These are phyloP conservation scores for Arthrobotrys entomopaga DNA, from an alignment of 2,329 filamentous ascomycete species.

Conservation along the genomic window DNA sequence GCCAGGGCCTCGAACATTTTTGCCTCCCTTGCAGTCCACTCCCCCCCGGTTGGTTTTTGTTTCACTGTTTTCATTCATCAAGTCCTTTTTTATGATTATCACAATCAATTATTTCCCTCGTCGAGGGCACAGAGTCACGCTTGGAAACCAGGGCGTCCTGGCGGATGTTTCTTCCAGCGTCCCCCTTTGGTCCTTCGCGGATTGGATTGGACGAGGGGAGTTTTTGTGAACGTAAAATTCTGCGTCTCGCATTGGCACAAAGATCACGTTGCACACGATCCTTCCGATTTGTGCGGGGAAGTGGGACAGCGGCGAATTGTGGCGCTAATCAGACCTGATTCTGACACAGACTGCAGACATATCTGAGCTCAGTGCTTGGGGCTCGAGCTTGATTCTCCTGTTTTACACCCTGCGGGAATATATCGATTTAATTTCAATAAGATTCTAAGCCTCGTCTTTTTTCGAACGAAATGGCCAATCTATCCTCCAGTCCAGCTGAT, in stretches of 20 bases:
- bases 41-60: constrained; percentile 17
- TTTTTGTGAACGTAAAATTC: too few relatives aligned
- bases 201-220: constrained; percentile 17
- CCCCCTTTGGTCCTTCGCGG: constrained; percentile 9
- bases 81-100: not conserved
- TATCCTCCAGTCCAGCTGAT: constrained; percentile 44
- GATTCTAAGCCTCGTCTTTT: not conserved
- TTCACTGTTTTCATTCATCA: constrained; percentile 18
- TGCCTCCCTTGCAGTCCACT: constrained; percentile 42
- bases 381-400: not conserved
- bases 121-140: not conserved
- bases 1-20: constrained; percentile 17
- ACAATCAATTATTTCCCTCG: not conserved
- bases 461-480: constrained; percentile 41
- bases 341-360: constrained; percentile 37
- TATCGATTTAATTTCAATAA: constrained; percentile 6
- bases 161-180: not conserved
- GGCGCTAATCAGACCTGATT: constrained; percentile 36
- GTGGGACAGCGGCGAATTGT: constrained; percentile 31
- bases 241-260: constrained; percentile 23
- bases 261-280: constrained; percentile 53
- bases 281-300: constrained; percentile 53
- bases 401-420: not conserved
- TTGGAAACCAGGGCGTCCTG: constrained; percentile 17
- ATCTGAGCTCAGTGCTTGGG: not conserved